phyloP scores from a whole-genome alignment of 2,329 filamentous ascomycete genomes.

The Monascus ruber region DNA sequence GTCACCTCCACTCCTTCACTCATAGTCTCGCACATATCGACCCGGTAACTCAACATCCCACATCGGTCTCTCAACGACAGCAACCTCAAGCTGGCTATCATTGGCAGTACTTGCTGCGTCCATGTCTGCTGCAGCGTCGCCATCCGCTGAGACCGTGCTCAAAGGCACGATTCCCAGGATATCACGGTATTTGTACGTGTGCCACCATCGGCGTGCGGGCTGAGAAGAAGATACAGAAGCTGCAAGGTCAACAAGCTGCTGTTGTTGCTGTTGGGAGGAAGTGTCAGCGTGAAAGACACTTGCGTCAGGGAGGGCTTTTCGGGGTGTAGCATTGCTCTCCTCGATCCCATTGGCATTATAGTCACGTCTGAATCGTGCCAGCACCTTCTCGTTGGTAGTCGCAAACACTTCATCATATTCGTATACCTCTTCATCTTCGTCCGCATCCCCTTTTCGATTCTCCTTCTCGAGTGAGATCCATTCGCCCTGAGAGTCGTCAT shows the following conservation, averaged over 20 bases:
- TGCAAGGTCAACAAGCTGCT: conserved; percentile 5
- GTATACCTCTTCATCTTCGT: conserved; percentile 22
- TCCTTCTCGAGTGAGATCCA: conserved; percentile 24
- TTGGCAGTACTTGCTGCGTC: conserved; percentile 7
- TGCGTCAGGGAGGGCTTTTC: background rate
- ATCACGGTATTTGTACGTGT: conserved; percentile 87
- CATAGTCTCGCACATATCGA: conserved; percentile 52
- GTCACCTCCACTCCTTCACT: conserved; percentile 15
- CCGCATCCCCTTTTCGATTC: conserved; percentile 18
- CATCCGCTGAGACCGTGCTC: conserved; percentile 23
- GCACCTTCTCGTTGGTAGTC: conserved; percentile 16
- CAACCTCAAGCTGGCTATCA: conserved; percentile 52
- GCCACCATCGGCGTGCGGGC: conserved; percentile 46
- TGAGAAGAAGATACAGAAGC: conserved; percentile 6
- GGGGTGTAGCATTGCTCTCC: conserved; percentile 9
- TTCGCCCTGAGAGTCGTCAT: conserved; percentile 24
- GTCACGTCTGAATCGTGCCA: conserved; percentile 22
- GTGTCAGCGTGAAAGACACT: conserved; percentile 5
- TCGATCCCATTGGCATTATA: conserved; percentile 4
- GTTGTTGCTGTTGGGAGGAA: conserved; percentile 4
- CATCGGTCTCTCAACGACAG: conserved; percentile 73
- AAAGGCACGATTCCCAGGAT: conserved; percentile 65
- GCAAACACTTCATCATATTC: conserved; percentile 23
- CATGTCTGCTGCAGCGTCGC: conserved; percentile 11
- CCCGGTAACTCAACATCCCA: conserved; percentile 72